Conservation (phyloP, 371 early-diverging fungal genomes). For the Syncephalastrum sp. region DNA sequence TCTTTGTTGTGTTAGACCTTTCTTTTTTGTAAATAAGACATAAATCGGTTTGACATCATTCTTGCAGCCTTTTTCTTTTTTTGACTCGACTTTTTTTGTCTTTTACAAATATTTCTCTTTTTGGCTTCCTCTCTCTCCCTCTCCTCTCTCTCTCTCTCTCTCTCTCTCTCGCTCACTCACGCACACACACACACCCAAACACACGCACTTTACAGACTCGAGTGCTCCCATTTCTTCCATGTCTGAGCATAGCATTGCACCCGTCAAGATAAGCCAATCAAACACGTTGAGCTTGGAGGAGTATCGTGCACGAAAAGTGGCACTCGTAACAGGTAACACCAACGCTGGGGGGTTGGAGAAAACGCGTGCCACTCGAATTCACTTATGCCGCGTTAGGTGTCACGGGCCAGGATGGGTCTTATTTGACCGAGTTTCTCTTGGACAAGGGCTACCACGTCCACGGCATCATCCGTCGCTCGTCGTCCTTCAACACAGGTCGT, state of each 20-base stretch:
- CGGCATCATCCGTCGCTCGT: slow-evolving; percentile 78
- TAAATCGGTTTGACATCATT: neutral
- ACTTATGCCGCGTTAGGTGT: slow-evolving; percentile 48
- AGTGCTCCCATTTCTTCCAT: slow-evolving; percentile 30
- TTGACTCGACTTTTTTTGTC: slow-evolving; percentile 11
- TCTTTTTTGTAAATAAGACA: slow-evolving; percentile 17
- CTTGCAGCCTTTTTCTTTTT: slow-evolving; percentile 9
- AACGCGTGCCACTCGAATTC: neutral
- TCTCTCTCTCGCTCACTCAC: too few relatives aligned
- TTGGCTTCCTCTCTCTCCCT: neutral
- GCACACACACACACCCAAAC: too few relatives aligned
- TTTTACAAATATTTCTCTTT: too few relatives aligned
- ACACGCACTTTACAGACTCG: too few relatives aligned
- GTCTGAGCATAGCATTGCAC: slow-evolving; percentile 30
- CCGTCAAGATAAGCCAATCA: slow-evolving; percentile 23
- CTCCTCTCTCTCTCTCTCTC: slow-evolving; percentile 8
- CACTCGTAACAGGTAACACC: slow-evolving; percentile 56
- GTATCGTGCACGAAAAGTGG: slow-evolving; percentile 57
- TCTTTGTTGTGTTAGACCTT: slow-evolving; percentile 16
- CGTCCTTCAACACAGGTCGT: slow-evolving; percentile 77
- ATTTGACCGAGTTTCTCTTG: slow-evolving; percentile 71
- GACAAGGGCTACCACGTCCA: slow-evolving; percentile 78
- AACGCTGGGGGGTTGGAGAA: too few relatives aligned
- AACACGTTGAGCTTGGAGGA: slow-evolving; percentile 45
- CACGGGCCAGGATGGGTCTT: slow-evolving; percentile 82